A percentile compares a stretch with the other conserved stretches of the same genome.
Conservation (phyloP, 2,329 filamentous ascomycete species). For the Salinomyces thailandicus region DNA sequence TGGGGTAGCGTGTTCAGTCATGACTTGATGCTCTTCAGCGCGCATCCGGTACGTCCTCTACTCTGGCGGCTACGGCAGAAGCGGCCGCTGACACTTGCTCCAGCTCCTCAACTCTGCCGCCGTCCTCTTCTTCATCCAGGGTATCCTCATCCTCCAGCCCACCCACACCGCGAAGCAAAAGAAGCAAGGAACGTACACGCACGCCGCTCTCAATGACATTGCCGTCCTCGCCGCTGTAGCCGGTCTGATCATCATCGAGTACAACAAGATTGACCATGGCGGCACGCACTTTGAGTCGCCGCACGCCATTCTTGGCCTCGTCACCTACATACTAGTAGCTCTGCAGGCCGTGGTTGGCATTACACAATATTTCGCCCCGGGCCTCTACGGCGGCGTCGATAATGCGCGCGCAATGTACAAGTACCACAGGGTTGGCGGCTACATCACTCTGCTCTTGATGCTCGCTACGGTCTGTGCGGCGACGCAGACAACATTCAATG, state of each 20-base stretch:
- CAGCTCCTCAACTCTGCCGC: conserved; percentile 42
- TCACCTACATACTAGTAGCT: conserved; percentile 58
- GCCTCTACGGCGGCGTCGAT: conserved; percentile 65
- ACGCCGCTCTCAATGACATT: conserved; percentile 60
- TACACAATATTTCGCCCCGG: conserved; percentile 67
- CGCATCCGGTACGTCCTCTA: conserved; percentile 60
- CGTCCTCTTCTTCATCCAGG: conserved; percentile 65
- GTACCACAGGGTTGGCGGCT: conserved; percentile 73
- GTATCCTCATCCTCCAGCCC: conserved; percentile 76
- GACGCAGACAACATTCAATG: conserved; percentile 64
- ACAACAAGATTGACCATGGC: conserved; percentile 66
- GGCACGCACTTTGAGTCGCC: conserved; percentile 66
- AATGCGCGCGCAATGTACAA: conserved; percentile 80
- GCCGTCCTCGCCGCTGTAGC: conserved; percentile 51
- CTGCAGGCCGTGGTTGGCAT: conserved; percentile 71
- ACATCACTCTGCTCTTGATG: conserved; percentile 58
- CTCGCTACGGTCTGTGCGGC: conserved; percentile 65
- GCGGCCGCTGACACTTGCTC: neutral
- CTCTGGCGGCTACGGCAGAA: neutral
- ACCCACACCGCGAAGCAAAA: conserved; percentile 72
- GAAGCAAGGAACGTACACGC: conserved; percentile 48
- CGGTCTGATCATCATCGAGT: conserved; percentile 62
- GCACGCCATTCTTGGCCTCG: conserved; percentile 74
- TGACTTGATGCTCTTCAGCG: conserved; percentile 70
- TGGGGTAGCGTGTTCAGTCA: conserved; percentile 67